Percentiles rank a stretch among this genome's conserved stretches.
Conservation (phyloP, 805 yeast species). For the Pichia pseudocactophila region DNA sequence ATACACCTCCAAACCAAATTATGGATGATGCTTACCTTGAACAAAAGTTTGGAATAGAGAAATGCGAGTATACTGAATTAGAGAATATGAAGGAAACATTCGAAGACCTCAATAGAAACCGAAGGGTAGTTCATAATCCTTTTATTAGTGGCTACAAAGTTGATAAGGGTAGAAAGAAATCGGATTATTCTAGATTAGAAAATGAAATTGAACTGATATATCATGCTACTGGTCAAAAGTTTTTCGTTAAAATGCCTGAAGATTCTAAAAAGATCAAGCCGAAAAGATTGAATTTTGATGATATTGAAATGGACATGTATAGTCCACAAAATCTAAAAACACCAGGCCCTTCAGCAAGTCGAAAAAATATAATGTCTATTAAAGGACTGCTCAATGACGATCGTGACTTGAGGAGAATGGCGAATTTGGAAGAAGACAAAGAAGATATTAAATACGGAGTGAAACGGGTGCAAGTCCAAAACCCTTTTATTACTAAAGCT, state of each 20-base stretch:
- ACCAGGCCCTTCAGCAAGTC: constrained; percentile 3
- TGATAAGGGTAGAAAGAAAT: not conserved
- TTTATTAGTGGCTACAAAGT: constrained; percentile 13
- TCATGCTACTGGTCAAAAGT: constrained; percentile 34
- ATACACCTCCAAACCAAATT: constrained; percentile 31
- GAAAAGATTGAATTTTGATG: constrained; percentile 26
- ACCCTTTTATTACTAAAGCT: too few species aligned
- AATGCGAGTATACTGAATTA: constrained; percentile 15
- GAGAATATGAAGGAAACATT: constrained; percentile 10
- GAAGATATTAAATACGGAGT: constrained; percentile 13
- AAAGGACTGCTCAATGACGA: constrained; percentile 1
- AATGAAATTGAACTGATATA: constrained; percentile 33
- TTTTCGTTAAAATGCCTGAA: constrained; percentile 24
- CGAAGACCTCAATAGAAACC: constrained; percentile 11
- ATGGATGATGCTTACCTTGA: constrained; percentile 27
- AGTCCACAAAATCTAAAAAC: constrained; percentile 6
- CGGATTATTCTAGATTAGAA: constrained; percentile 21
- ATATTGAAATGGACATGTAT: not conserved
- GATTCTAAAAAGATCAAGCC: constrained; percentile 32
- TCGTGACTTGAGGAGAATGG: not conserved
- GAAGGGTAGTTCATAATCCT: constrained; percentile 20
- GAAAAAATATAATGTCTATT: constrained; percentile 5
- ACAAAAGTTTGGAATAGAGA: constrained; percentile 18
- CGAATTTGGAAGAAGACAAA: not conserved
- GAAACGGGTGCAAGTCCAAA: not conserved